A percentile compares a stretch with the other conserved stretches of the same genome.
phyloP scores from a whole-genome alignment of 805 yeast genomes.

The Hanseniaspora meyeri region DNA sequence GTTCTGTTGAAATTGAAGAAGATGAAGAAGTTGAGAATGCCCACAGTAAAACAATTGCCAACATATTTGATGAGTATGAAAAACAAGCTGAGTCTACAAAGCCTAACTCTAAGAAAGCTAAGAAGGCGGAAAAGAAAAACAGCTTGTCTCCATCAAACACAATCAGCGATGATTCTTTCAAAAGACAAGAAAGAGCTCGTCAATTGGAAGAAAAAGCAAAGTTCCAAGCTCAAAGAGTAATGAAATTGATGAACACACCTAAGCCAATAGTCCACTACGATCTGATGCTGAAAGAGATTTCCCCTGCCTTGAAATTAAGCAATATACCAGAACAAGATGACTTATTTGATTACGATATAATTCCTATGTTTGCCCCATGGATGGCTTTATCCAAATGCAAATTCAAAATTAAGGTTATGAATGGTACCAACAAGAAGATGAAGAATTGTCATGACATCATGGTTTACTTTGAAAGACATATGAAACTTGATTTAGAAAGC shows the following conservation, averaged over 20 bases:
- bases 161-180: slow-evolving; percentile 3
- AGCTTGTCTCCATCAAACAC: slow-evolving; percentile 23
- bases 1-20: slow-evolving; percentile 8
- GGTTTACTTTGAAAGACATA: slow-evolving; percentile 37
- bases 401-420: slow-evolving; percentile 72
- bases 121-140: slow-evolving; percentile 27
- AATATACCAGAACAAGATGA: slow-evolving; percentile 30
- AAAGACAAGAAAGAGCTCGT: slow-evolving; percentile 22
- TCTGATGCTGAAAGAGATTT: slow-evolving; percentile 31
- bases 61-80: slow-evolving; percentile 12
- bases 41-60: slow-evolving; percentile 1
- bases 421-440: slow-evolving; percentile 72
- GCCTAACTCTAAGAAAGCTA: not conserved
- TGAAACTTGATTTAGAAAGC: slow-evolving; percentile 36
- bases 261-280: slow-evolving; percentile 35
- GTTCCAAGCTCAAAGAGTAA: slow-evolving; percentile 31
- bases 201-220: slow-evolving; percentile 24
- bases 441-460: slow-evolving; percentile 65
- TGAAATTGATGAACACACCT: slow-evolving; percentile 28
- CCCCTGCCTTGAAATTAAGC: slow-evolving; percentile 36
- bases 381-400: slow-evolving; percentile 56
- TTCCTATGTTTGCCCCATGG: slow-evolving; percentile 91
- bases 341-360: slow-evolving; percentile 1
- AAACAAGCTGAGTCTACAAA: slow-evolving; percentile 10
- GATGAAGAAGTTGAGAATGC: not conserved